phyloP scores from a whole-genome alignment of 2,329 filamentous ascomycete species.

The Trichophyton benhamiae region DNA sequence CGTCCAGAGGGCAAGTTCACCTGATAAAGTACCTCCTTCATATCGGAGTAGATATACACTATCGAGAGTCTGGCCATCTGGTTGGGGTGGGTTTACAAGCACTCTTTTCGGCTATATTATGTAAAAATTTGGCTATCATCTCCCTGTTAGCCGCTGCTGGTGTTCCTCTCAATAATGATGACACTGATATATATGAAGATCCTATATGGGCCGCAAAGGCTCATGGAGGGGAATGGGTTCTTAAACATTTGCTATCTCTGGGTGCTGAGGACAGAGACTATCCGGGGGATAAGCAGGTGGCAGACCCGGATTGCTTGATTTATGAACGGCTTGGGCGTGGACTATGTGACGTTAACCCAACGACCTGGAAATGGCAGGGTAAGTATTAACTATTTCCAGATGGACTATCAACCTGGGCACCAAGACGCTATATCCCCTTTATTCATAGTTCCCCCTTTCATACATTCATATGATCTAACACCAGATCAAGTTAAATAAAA shows the following conservation, averaged over 20 bases:
- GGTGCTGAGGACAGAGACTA: background rate
- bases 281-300: background rate
- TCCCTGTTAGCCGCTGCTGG: background rate
- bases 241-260: background rate
- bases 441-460: too few relatives aligned
- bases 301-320: background rate
- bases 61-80: too few relatives aligned
- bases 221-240: background rate
- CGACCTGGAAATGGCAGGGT: background rate
- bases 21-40: background rate
- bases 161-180: background rate
- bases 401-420: too few relatives aligned
- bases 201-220: background rate
- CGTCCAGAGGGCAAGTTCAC: background rate
- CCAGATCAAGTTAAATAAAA: too few relatives aligned
- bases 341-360: background rate
- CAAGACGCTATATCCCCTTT: too few relatives aligned
- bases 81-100: background rate
- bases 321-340: background rate
- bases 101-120: background rate
- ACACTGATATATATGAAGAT: background rate
- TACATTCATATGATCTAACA: too few relatives aligned
- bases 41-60: background rate
- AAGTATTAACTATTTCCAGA: background rate
- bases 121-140: background rate